phyloP scores from a whole-genome alignment of 2,329 filamentous ascomycete genomes.

The Fusarium irregulare region DNA sequence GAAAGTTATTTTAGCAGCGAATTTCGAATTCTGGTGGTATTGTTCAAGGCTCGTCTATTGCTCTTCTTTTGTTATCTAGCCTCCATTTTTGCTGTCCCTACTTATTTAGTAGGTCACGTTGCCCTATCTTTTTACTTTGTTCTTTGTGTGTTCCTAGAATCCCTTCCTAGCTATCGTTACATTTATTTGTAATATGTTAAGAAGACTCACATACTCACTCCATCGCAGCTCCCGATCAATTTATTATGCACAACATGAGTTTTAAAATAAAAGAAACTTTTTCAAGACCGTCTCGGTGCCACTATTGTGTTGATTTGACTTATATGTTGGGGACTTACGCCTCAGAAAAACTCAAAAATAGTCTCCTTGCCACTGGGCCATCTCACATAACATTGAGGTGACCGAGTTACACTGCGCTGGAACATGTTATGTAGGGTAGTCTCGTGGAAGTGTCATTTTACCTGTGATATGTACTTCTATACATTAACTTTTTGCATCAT shows the following conservation, averaged over 20 bases:
- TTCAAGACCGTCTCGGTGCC: too few species aligned
- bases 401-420: not conserved
- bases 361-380: too few species aligned
- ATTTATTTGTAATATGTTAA: too few species aligned
- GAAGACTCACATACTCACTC: rapidly evolving
- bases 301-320: too few species aligned
- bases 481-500: not conserved
- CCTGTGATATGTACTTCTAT: not conserved
- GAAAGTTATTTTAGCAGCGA: not conserved
- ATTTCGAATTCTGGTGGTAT: not conserved
- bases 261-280: not conserved
- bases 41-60: not conserved
- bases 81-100: not conserved
- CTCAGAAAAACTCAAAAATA: too few species aligned
- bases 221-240: too few species aligned
- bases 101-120: not conserved
- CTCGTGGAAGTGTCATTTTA: not conserved
- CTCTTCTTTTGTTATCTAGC: not conserved
- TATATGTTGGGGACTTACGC: too few species aligned
- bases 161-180: not conserved
- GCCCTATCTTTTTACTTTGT: not conserved
- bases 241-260: rapidly evolving
- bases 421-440: not conserved
- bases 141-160: rapidly evolving
- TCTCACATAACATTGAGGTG: not conserved